Conservation (phyloP, 1,139 yeast species). For the Kodamaea sp. region DNA sequence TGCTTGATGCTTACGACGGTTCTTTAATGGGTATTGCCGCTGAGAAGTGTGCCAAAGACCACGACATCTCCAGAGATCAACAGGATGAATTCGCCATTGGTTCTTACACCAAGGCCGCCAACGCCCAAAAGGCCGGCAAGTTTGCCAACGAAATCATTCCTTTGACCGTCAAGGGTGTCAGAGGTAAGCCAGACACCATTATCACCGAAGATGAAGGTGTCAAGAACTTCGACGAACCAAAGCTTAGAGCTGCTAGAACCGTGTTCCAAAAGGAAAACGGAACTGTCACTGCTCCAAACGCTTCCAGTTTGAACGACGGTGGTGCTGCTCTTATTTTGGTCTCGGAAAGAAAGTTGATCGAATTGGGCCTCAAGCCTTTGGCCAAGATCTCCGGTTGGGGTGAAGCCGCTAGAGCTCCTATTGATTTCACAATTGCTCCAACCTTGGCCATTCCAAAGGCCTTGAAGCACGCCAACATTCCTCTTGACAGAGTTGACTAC, state of each 20-base stretch:
- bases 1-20: constrained; percentile 84
- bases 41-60: constrained; percentile 88
- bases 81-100: constrained; percentile 71
- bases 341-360: constrained; percentile 77
- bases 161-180: constrained; percentile 79
- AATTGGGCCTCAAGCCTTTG: constrained; percentile 81
- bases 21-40: constrained; percentile 95
- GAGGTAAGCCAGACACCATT: constrained; percentile 87
- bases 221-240: constrained; percentile 71
- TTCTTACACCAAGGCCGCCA: constrained; percentile 77
- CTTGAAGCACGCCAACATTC: constrained; percentile 76
- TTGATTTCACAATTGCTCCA: constrained; percentile 94
- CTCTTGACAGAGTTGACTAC: constrained; percentile 61
- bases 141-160: constrained; percentile 82
- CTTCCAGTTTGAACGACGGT: constrained; percentile 95
- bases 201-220: constrained; percentile 75
- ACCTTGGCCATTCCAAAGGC: constrained; percentile 94
- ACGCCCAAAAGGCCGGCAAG: constrained; percentile 78
- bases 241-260: constrained; percentile 79
- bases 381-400: constrained; percentile 94
- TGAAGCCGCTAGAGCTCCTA: constrained; percentile 94
- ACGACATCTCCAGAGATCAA: constrained; percentile 61
- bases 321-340: constrained; percentile 92
- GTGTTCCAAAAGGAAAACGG: constrained; percentile 92
- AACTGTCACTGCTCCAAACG: constrained; percentile 95